These are phyloP conservation scores for Lathyrus sativus DNA, from an alignment of 306 rosid species.

Conservation along the genomic window DNA sequence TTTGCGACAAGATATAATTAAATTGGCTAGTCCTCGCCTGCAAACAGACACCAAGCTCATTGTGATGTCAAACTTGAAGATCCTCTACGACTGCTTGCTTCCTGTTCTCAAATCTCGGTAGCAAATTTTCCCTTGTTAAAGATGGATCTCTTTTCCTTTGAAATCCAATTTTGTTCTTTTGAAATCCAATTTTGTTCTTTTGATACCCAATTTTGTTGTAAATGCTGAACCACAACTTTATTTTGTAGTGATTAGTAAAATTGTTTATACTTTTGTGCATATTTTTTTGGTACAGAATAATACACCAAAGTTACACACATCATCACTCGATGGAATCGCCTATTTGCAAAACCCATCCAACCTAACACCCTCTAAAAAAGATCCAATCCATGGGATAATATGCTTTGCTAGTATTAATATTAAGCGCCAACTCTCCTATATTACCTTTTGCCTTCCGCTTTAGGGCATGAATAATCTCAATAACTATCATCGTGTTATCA, in stretches of 20 bases:
- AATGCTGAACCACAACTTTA: neutral
- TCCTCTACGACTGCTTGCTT: slow-evolving; percentile 73
- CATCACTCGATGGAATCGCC: too few relatives aligned
- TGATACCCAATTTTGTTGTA: slow-evolving; percentile 38
- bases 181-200: too few relatives aligned
- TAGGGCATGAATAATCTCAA: too few relatives aligned
- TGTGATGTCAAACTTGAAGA: slow-evolving; percentile 58
- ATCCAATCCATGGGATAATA: too few relatives aligned
- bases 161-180: neutral
- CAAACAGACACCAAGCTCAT: slow-evolving; percentile 57
- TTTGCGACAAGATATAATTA: slow-evolving; percentile 68
- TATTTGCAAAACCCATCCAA: too few relatives aligned
- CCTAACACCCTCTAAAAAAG: too few relatives aligned
- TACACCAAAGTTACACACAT: too few relatives aligned
- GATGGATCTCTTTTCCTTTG: neutral
- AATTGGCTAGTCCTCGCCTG: slow-evolving; percentile 69
- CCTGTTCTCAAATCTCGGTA: slow-evolving; percentile 22
- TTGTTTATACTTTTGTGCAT: neutral
- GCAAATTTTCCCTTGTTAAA: neutral
- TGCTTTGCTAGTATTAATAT: too few relatives aligned
- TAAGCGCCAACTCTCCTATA: too few relatives aligned
- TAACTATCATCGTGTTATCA: too few relatives aligned
- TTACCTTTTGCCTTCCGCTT: too few relatives aligned
- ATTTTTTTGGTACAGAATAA: neutral
- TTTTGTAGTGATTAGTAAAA: neutral